Evolutionary conservation across 23 red algal genomes (phyloP), one percentile per base, ranked within the genome.

Genomic region (Gracilaria domingensis): DNA sequence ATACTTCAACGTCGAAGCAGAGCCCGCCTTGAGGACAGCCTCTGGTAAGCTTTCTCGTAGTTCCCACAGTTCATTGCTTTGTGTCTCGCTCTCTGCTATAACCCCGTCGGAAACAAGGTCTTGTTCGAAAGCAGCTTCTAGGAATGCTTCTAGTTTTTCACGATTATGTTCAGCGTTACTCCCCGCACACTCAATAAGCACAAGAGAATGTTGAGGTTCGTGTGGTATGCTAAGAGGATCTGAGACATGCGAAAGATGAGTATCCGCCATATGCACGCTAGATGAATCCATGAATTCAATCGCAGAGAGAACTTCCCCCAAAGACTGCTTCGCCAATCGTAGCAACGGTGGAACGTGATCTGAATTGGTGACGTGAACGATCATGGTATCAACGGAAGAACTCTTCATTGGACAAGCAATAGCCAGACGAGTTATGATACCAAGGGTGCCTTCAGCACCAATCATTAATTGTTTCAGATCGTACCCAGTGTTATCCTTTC

Each of bases 401-500:
- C 89, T 84, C 70, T 82, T 77, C 35, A 88, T 86, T 32, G 90
- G 85, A 76, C 94, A 96, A 32, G 88, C 78, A 30, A 99, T 86
- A n/a, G 94, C 87, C 32, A 95, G 81, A 37, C 89, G 80, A 30
- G 97, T 99, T 66, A 99, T 96, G 16, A 99, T 57, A 7, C 97
- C 97, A n/a, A 99, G 88, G 30, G 97, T 96, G 42, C 97, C 97
- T 78, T 99, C 97, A 17, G 75, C 82, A 36, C 97, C 97, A 16
- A 99, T 99, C 59, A 96, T 90, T 21, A 96, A 65, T 78, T 96
- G 94, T 54, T 95, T 95, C 9, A 99, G 28, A 75, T 99, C 94
- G 66, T 99, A 99, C 8, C 97, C 97, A 21, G 97, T 99, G 36
- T 99, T 99, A 83, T 99, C 97, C 73, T 99, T 99, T 51, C 93